Evolutionary conservation across 108 stramenopile species (phyloP), one percentile per base, ranked within the genome.

Genomic region (Nannochloropsis salina): DNA sequence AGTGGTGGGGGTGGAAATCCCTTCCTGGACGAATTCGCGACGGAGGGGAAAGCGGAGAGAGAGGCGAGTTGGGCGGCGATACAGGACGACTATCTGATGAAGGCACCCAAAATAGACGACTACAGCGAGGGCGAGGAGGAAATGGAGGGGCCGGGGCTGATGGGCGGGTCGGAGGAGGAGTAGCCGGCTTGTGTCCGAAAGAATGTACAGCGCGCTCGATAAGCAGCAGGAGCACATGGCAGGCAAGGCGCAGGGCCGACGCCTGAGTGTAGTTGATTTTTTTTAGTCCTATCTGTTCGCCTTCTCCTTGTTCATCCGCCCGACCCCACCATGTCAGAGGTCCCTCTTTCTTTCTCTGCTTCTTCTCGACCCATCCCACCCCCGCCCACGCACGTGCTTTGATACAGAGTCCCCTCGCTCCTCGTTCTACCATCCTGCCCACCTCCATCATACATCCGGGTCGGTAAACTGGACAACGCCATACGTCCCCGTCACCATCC

Each of bases 401-500:
- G 31, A 31, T 31, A 31, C 31, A 31, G 31, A 31, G 31, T 31
- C 31, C 31, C 31, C 31, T 1, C 31, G 31, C 31, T 31, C 31
- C 31, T 31, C 31, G 31, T 31, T 31, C 31, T 31, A 31, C 1
- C 31, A 31, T 31, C 31, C 31, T 31, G 31, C 31, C 31, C 31
- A 31, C 31, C 31, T 31, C 31, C 31, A 31, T 31, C 31, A 31
- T 31, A 31, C 31, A 1, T 6, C 61, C 61, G 89, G 89, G 45
- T 89, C 89, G 44, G 86, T 83, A 22, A 89, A 42, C 43, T 89
- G 89, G 31, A 89, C 82, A 42, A 86, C 86, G 18, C 89, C 89
- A 82, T 86, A 89, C 41, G 83, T 85, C 9, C 89, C 89, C 45
- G 82, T 89, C 12, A 89, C 89, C 89, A 89, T 89, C 89, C 89